These are phyloP conservation scores for Zasmidium angulare DNA, from an alignment of 2,329 filamentous ascomycete species.

Conservation along the genomic window DNA sequence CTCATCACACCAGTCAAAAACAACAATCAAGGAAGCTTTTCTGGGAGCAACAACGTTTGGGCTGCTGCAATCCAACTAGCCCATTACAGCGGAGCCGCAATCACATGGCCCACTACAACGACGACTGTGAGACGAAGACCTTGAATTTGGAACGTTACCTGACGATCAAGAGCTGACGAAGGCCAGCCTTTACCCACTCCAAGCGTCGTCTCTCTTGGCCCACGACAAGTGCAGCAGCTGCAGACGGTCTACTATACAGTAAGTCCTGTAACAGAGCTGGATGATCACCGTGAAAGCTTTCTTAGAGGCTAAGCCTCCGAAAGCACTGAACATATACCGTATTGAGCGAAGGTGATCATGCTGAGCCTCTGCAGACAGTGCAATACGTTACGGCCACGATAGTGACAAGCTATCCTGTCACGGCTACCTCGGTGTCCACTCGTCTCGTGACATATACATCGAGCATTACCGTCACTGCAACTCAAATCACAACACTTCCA, in stretches of 20 bases:
- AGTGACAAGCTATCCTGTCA: constrained; percentile 2
- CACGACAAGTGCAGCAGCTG: neutral
- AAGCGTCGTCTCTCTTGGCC: neutral
- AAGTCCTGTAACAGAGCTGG: neutral
- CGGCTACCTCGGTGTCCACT: neutral
- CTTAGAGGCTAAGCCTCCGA: too few relatives aligned
- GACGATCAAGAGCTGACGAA: neutral
- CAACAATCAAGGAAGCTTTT: neutral
- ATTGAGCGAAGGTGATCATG: too few relatives aligned
- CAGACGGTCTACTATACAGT: neutral
- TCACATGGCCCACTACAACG: neutral
- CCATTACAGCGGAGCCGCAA: neutral
- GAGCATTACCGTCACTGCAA: constrained; percentile 4
- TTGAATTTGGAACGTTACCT: neutral
- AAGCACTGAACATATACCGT: too few relatives aligned
- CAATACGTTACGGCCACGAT: neutral
- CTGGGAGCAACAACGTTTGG: neutral
- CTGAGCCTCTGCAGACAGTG: neutral
- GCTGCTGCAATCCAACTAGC: neutral
- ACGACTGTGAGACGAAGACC: neutral
- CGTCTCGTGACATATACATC: neutral
- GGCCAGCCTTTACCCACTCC: neutral
- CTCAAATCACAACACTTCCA: neutral
- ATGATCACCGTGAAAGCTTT: too few relatives aligned
- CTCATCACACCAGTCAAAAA: neutral